These are phyloP conservation scores for Solanum gracilifrons DNA, from an alignment of 257 asterid genomes.

Conservation along the genomic window DNA sequence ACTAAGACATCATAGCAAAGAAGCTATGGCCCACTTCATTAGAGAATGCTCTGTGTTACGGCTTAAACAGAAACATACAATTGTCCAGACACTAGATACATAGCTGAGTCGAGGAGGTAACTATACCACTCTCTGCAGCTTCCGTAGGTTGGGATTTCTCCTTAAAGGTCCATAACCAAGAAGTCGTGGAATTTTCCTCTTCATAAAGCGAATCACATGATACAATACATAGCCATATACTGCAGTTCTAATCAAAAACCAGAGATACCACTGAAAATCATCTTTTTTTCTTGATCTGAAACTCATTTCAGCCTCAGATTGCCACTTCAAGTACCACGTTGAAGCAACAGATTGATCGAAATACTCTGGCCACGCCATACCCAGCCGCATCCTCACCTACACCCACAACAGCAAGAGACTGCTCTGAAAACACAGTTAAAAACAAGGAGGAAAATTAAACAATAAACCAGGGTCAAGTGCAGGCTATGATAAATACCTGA, in stretches of 20 bases:
- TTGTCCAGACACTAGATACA: not conserved
- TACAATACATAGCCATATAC: constrained; percentile 56
- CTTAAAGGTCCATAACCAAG: constrained; percentile 76
- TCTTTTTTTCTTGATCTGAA: constrained; percentile 48
- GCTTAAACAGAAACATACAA: not conserved
- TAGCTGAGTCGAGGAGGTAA: constrained; percentile 8
- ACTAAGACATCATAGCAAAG: not conserved
- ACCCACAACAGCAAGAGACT: constrained; percentile 4
- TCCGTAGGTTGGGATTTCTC: constrained; percentile 67
- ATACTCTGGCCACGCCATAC: constrained; percentile 98
- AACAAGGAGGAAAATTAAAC: not conserved
- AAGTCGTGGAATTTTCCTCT: constrained; percentile 57
- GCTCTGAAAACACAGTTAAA: not conserved
- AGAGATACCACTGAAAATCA: constrained; percentile 58
- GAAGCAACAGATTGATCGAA: constrained; percentile 54
- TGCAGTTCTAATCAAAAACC: constrained; percentile 66
- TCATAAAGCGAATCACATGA: constrained; percentile 43
- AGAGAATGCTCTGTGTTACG: not conserved
- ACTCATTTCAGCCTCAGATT: constrained; percentile 64
- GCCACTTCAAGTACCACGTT: constrained; percentile 88
- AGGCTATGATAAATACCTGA: constrained; percentile 37
- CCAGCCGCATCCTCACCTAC: constrained; percentile 66
- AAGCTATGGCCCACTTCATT: not conserved
- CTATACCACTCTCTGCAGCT: constrained; percentile 67
- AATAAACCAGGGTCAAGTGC: not conserved